Base-by-base conservation (phyloP, 2,329 filamentous ascomycete species). In the Xylaria sp. region DNA sequence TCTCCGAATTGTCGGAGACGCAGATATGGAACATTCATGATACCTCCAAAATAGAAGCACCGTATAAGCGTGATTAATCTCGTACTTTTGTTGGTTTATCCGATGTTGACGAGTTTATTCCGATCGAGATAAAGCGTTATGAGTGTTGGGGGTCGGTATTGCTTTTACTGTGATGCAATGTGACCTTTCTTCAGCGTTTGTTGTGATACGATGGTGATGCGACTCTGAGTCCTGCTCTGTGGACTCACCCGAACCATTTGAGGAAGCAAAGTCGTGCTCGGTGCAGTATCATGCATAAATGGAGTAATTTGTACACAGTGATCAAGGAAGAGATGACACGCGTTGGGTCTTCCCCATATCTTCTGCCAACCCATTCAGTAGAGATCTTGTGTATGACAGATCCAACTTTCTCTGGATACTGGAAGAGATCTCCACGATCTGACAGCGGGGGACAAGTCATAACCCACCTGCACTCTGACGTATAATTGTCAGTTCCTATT, bases 401-500 rank as follows among this genome's bases (percentile, higher is more conserved):
- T 18, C 32, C 20, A 56, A 56, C 53, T 56, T 41, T 55, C 30
- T 34, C 52, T 56, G 25, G 15, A 41, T 39, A 41, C 25, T 28
- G 12, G 53, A 23, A 15, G 53, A 41, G 32, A 15, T 56, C 53
- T 56, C 53, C 18, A n/a, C 53, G 53, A 56, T 56, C 53, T 41
- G 20, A 41, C 10, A 18, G 53, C 20, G n/a, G 32, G 32, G 13
- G 15, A 39, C 20, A 25, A 10, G 25, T 10, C 28, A n/a, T n/a
- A 56, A 18, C 13, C 32, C 34, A 39, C 52, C 5, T n/a, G n/a
- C n/a, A n/a, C n/a, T n/a, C 28, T 52, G 4, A 20, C 8, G 15
- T 28, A n/a, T 9, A 48, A 28, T 52, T 8, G 12, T 52, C 30
- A 28, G 39, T 6, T n/a, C 15, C 30, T 34, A 5, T 9, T 9